These are phyloP conservation scores for Picea sitchensis DNA, from an alignment of 75 land plant species.

Conservation along the genomic window DNA sequence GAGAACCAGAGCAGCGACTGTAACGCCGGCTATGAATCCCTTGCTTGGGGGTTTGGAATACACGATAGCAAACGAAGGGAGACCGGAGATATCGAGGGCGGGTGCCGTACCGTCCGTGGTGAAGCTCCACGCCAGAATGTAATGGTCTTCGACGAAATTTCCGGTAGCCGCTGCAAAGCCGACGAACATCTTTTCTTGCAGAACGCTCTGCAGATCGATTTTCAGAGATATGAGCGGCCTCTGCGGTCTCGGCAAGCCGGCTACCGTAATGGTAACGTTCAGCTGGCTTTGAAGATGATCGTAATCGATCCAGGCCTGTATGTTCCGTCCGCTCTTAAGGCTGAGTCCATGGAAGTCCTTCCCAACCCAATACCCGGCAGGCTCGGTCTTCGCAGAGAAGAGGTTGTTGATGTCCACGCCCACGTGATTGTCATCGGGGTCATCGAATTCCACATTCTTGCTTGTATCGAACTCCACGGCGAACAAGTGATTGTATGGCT, in stretches of 20 bases:
- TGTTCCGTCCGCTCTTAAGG: not conserved
- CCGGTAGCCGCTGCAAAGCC: not conserved
- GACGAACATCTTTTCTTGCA: not conserved
- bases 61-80: not conserved
- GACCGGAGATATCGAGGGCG: not conserved
- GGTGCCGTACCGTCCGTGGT: not conserved
- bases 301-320: conserved; percentile 3
- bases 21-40: no score
- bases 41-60: no score
- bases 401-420: conserved; percentile 20
- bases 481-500: conserved; percentile 11
- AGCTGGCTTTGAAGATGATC: not conserved
- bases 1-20: not conserved
- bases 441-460: conserved; percentile 12
- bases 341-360: not conserved
- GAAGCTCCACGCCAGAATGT: not conserved
- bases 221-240: not conserved
- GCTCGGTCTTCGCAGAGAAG: not conserved
- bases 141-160: not conserved
- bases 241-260: not conserved
- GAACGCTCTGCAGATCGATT: not conserved
- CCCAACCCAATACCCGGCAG: conserved; percentile 1
- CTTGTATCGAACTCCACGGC: conserved; percentile 22
- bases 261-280: not conserved
- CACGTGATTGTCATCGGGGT: conserved; percentile 12